phyloP scores from a whole-genome alignment of 2,329 filamentous ascomycete genomes.

The Teratosphaeriaceae sp. region DNA sequence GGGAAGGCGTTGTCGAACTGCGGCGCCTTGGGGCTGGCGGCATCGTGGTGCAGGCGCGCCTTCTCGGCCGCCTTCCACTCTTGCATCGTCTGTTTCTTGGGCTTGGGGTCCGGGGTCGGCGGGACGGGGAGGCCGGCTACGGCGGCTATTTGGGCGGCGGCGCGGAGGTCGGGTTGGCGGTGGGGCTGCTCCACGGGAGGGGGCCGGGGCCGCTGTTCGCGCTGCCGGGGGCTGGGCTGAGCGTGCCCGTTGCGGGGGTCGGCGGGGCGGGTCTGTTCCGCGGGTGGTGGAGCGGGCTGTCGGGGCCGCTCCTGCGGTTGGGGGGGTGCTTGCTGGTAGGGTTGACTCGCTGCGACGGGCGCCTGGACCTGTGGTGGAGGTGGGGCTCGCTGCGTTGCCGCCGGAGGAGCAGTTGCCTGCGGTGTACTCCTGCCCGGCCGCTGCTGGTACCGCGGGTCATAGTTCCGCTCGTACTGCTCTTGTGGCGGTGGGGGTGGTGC shows the following conservation, averaged over 20 bases:
- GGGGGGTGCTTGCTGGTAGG: neutral
- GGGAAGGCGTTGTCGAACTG: slow-evolving; percentile 44
- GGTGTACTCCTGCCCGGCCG: slow-evolving; percentile 5
- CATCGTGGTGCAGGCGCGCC: slow-evolving; percentile 23
- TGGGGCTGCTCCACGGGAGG: neutral
- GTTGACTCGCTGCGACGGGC: neutral
- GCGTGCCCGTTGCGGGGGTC: slow-evolving; percentile 6
- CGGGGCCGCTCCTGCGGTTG: too few relatives aligned
- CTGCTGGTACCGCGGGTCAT: slow-evolving; percentile 27
- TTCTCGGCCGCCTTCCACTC: slow-evolving; percentile 29
- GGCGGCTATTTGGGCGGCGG: neutral
- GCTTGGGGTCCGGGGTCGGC: slow-evolving; percentile 3
- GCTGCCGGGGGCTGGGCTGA: neutral
- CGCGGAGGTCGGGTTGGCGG: too few relatives aligned
- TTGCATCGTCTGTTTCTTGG: slow-evolving; percentile 24
- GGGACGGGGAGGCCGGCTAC: too few relatives aligned
- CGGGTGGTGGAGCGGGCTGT: neutral
- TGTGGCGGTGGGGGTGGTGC: slow-evolving; percentile 2
- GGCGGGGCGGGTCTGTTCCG: neutral
- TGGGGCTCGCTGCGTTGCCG: neutral
- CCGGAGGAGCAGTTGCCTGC: neutral
- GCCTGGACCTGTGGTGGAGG: neutral
- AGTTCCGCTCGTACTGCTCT: slow-evolving; percentile 5
- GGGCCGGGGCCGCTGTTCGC: neutral
- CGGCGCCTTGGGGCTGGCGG: slow-evolving; percentile 21